Base-by-base conservation (phyloP, 106 monocot genomes). In the Dioscorea alata region DNA sequence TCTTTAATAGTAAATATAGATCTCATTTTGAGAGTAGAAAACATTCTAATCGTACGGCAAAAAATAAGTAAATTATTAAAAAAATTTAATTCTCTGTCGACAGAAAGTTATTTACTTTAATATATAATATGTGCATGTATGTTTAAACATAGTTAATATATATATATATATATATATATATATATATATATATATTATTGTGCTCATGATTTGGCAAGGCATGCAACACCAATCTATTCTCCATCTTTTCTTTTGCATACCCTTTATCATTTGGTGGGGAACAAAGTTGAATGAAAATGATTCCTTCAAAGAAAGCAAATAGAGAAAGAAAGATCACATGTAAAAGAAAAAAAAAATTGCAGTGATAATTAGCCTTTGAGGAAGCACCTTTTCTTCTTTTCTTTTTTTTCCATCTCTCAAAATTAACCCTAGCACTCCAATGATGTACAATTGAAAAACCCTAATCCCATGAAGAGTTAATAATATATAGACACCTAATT, bases 201-300 rank as follows among this genome's bases (percentile, higher is more conserved):
- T 49, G 48, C 22, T 66, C 6, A 19, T 66, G 21, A 66, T 49
- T 22, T 49, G 7, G 19, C 32, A 42, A 42, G 48, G 49, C 65
- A 66, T 66, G 65, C 65, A 66, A 66, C 21, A 48, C 6, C 21
- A 5, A 49, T 48, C 65, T 18, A n/a, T 34, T 21, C 65, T 49
- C 7, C 15, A 33, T 33, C 17, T 33, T 19, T 64, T 64, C 34
- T 33, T 64, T 33, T 33, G 18, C n/a, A 6, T 22, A 0, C 0
- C 49, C 24, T 19, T 59, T 20, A 0, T 21, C 23, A 22, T 23
- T 12, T 59, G 59, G 12, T 59, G 54, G 54, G 19, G 19, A 54
- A 54, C 54, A 54, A 54, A 54, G 54, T 54, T 18, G 54, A 19
- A 18, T 54, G 18, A 20, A 23, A 59, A 20, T 59, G 59, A 59